Evolutionary conservation across 352 stramenopile genomes (phyloP).

Genomic region (Pythium oligandrum): DNA sequence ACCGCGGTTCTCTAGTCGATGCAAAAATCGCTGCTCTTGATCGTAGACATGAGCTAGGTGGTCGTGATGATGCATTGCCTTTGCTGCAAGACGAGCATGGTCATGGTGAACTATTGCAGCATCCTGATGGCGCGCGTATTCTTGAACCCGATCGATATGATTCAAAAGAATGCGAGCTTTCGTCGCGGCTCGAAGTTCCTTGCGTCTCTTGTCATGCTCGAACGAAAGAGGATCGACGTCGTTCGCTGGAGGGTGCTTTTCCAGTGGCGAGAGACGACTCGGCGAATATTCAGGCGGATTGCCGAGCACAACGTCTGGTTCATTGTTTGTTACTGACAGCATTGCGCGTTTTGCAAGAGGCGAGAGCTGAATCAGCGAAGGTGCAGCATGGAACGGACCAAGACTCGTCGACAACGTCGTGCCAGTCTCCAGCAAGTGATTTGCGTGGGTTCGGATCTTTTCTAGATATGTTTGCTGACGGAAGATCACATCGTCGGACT

Average conservation of each 20-base stretch:
- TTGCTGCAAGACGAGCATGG: slow-evolving; percentile 32
- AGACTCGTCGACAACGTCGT: neutral
- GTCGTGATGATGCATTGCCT: slow-evolving; percentile 36
- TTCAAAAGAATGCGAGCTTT: slow-evolving; percentile 34
- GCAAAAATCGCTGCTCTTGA: slow-evolving; percentile 33
- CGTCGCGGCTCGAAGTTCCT: slow-evolving; percentile 25
- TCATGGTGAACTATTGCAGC: slow-evolving; percentile 26
- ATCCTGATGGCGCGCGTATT: slow-evolving; percentile 37
- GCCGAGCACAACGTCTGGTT: slow-evolving; percentile 12
- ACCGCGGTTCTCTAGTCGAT: slow-evolving; percentile 27
- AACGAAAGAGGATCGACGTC: slow-evolving; percentile 34
- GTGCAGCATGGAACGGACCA: neutral
- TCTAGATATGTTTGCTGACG: slow-evolving; percentile 47
- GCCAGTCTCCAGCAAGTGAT: slow-evolving; percentile 18
- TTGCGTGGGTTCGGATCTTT: slow-evolving; percentile 34
- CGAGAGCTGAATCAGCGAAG: neutral
- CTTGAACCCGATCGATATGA: slow-evolving; percentile 48
- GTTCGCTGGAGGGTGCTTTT: neutral
- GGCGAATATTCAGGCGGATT: slow-evolving; percentile 9
- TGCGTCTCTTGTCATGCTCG: slow-evolving; percentile 41
- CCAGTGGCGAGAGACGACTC: slow-evolving; percentile 3
- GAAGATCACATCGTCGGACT: slow-evolving; percentile 29
- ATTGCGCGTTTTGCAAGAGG: neutral
- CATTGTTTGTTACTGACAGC: slow-evolving; percentile 8
- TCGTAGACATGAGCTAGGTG: slow-evolving; percentile 39